Evolutionary conservation across 2,329 filamentous ascomycete genomes (phyloP).

Genomic region (Diaporthe amygdali): DNA sequence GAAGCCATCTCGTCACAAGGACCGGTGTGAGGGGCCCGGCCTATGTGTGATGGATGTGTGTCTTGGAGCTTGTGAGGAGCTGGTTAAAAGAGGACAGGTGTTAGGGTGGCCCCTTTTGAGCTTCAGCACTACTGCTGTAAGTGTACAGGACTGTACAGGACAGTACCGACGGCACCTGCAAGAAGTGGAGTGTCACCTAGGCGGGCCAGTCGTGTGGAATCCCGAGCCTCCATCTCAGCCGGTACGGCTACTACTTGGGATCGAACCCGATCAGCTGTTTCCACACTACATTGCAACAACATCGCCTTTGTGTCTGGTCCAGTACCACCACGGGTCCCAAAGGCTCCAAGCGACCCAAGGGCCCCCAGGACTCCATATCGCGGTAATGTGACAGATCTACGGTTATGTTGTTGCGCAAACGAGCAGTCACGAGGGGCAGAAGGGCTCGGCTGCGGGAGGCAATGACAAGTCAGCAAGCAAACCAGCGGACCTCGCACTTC

Average conservation of each 20-base stretch:
- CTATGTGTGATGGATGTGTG: constrained; percentile 17
- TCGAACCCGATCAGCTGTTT: constrained; percentile 16
- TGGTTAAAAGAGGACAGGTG: background rate
- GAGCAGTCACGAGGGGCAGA: constrained; percentile 18
- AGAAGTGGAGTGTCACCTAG: background rate
- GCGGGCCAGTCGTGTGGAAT: constrained; percentile 17
- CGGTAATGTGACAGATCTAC: constrained; percentile 12
- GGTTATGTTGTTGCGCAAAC: constrained; percentile 2
- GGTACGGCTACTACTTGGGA: constrained; percentile 19
- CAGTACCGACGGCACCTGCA: background rate
- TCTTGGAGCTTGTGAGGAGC: constrained; percentile 10
- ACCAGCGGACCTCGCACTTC: constrained; percentile 11
- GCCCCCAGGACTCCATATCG: background rate
- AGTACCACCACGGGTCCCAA: background rate
- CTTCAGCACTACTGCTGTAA: constrained; percentile 11
- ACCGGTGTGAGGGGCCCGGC: constrained; percentile 13
- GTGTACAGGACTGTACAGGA: background rate
- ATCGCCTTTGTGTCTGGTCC: constrained; percentile 4
- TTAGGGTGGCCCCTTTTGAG: constrained; percentile 3
- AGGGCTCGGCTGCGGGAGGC: background rate
- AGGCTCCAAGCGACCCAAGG: background rate
- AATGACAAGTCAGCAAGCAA: background rate
- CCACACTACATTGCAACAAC: constrained; percentile 4
- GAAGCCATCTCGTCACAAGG: background rate
- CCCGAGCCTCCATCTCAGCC: constrained; percentile 17